phyloP scores from a whole-genome alignment of 768 basidiomycete genomes.

The Kwoniella shandongensis region DNA sequence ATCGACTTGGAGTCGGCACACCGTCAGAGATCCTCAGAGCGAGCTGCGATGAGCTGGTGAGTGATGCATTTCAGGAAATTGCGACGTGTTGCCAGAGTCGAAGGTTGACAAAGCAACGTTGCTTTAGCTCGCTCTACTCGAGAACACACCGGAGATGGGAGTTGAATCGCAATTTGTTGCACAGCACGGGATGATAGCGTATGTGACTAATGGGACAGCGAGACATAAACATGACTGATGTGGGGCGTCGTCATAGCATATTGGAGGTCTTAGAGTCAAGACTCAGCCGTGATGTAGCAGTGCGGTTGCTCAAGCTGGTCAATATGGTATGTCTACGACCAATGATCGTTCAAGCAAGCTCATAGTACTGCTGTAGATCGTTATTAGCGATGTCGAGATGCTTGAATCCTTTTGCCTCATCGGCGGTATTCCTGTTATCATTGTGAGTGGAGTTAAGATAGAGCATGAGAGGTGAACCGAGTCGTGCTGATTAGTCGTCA shows the following conservation, averaged over 20 bases:
- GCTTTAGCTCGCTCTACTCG: slow-evolving; percentile 69
- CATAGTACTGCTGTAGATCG: too few species aligned
- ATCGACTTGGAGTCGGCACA: slow-evolving; percentile 76
- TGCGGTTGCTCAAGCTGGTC: slow-evolving; percentile 81
- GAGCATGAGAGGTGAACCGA: not conserved
- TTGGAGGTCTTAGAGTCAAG: slow-evolving; percentile 87
- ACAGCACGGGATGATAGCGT: slow-evolving; percentile 88
- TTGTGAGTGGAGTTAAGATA: slow-evolving; percentile 56
- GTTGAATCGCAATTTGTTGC: slow-evolving; percentile 85
- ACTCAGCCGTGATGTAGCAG: slow-evolving; percentile 78
- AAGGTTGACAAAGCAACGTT: not conserved
- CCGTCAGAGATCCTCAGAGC: slow-evolving; percentile 73
- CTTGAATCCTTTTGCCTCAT: slow-evolving; percentile 89
- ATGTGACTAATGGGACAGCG: slow-evolving; percentile 10
- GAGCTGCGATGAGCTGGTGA: slow-evolving; percentile 82
- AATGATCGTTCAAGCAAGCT: not conserved
- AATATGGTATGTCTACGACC: slow-evolving; percentile 65
- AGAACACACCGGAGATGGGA: slow-evolving; percentile 64
- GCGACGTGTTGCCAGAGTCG: not conserved
- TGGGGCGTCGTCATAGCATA: slow-evolving; percentile 54
- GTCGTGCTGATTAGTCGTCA: slow-evolving; percentile 18
- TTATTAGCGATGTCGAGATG: slow-evolving; percentile 71
- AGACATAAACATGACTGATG: not conserved
- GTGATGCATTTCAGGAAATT: too few species aligned
- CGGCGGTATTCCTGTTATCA: slow-evolving; percentile 90